Evolutionary conservation across 441 rosid genomes (phyloP).

Genomic region (Mallotus japonicus): DNA sequence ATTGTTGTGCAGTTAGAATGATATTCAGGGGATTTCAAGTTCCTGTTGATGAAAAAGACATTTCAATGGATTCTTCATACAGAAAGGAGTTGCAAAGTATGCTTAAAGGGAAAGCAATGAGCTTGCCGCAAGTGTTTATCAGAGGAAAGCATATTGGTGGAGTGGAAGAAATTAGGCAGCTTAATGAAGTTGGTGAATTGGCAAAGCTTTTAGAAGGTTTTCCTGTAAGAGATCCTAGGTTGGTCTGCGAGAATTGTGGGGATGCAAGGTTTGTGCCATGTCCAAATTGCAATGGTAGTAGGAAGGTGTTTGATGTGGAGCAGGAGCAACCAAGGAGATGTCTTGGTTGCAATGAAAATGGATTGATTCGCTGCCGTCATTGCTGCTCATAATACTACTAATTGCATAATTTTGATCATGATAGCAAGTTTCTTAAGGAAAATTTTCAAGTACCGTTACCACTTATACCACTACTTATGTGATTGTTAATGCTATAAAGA

Average conservation of each 20-base stretch:
- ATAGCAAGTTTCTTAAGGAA: not conserved
- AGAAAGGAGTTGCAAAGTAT: slow-evolving; percentile 61
- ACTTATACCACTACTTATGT: not conserved
- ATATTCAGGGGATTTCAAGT: slow-evolving; percentile 71
- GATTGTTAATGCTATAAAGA: not conserved
- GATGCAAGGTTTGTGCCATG: slow-evolving; percentile 86
- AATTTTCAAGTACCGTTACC: not conserved
- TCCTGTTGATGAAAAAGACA: slow-evolving; percentile 70
- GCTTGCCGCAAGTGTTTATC: slow-evolving; percentile 76
- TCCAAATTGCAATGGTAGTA: slow-evolving; percentile 68
- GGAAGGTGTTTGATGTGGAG: slow-evolving; percentile 65
- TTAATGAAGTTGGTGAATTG: slow-evolving; percentile 78
- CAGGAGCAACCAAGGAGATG: slow-evolving; percentile 57
- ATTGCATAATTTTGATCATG: not conserved
- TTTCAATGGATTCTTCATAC: slow-evolving; percentile 76
- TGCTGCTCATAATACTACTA: slow-evolving; percentile 41
- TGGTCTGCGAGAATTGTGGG: slow-evolving; percentile 65
- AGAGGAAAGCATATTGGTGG: slow-evolving; percentile 69
- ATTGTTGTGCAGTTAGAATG: slow-evolving; percentile 72
- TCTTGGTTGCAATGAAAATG: slow-evolving; percentile 80
- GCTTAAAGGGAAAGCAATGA: slow-evolving; percentile 45
- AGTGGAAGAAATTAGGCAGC: slow-evolving; percentile 68
- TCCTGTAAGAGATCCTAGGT: slow-evolving; percentile 40
- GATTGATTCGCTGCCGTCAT: slow-evolving; percentile 67
- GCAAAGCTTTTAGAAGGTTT: slow-evolving; percentile 57